phyloP scores from a whole-genome alignment of 73 alveolate species.

The Paramecium pentaurelia region DNA sequence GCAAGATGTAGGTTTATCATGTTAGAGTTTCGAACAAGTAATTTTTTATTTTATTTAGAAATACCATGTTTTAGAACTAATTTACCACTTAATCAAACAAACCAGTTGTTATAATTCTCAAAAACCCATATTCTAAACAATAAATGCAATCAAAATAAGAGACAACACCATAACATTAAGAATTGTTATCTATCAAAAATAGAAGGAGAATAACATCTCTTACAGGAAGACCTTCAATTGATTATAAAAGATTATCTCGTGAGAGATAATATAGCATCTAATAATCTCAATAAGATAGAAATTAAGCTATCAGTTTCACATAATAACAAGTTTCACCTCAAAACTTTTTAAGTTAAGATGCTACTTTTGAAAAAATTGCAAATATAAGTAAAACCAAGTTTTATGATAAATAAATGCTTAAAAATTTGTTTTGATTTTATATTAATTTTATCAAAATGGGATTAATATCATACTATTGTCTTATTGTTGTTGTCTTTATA shows the following conservation, averaged over 20 bases:
- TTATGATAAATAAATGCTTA: neutral
- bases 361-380: slow-evolving; percentile 22
- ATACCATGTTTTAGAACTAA: neutral
- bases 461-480: neutral
- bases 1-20: neutral
- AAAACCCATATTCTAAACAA: slow-evolving; percentile 18
- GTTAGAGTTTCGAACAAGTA: neutral
- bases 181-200: neutral
- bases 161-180: neutral
- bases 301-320: neutral
- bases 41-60: neutral
- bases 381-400: slow-evolving; percentile 1
- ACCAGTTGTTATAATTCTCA: neutral
- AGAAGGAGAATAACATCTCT: neutral
- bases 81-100: neutral
- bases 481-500: neutral
- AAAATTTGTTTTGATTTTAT: slow-evolving; percentile 4
- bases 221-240: neutral
- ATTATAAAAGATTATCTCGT: neutral
- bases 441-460: neutral
- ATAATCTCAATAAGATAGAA: neutral
- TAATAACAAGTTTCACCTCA: neutral
- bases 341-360: neutral
- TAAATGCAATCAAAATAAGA: neutral
- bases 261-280: neutral